Evolutionary conservation across 257 asterid species (phyloP), one percentile per base, ranked within the genome.

Genomic region (Haberlea rhodopensis): DNA sequence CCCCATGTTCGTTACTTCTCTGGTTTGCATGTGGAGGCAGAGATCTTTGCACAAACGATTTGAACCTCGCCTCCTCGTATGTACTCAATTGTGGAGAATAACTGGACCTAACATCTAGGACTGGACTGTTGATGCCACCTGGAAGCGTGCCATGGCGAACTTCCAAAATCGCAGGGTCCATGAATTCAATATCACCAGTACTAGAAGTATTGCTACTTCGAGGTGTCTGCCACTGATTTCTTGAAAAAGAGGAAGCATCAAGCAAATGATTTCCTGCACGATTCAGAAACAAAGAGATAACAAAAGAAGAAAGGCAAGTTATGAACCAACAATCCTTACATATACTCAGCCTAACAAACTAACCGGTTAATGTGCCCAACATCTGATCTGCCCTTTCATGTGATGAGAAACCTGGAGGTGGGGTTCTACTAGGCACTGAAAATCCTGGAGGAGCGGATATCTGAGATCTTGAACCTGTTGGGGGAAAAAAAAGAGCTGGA

Each of bases 391-490:
- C 74, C 79, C 94, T 85, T 66, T 80, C 96, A 66, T 81, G 85
- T 64, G 95, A 77, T 19, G 81, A 58, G 83, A 94, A 94, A 45
- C 97, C 97, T 23, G 98, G 97, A 31, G 98, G 98, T 58, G 99
- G 86, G 48, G 90, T 83, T 75, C 96, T 81, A 74, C 73, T 81
- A 29, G 95, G 89, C 25, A 57, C 81, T 3, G 89, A 79, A 83
- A 90, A 94, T n/a, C 99, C 99, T 23, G 99, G 99, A 67, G 99
- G 99, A 21, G 95, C 95, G 20, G 95, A 75, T 79, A 87, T 79
- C 72, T 86, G 96, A 73, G 97, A 79, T 79, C 94, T 88, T 49
- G 90, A 75, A 81, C 53, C 99, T 94, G 87, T 71, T 71, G 8
- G 16, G 68, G 43, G 51, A 19, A 53, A 63, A n/a, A n/a, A 64